These are phyloP conservation scores for Chamaecyparis obtusa DNA, from an alignment of 75 land plant species.

Conservation along the genomic window DNA sequence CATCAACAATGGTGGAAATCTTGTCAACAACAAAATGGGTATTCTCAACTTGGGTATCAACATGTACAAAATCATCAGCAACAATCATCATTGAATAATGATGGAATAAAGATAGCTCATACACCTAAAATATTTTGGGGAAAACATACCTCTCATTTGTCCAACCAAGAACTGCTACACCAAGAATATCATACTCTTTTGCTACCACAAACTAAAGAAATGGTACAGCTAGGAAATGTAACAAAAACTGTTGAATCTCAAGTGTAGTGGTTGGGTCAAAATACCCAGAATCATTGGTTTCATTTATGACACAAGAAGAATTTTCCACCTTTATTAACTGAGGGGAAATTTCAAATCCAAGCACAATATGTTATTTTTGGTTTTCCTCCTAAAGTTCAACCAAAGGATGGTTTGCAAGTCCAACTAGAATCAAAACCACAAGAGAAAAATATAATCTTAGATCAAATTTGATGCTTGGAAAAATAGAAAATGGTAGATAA, in stretches of 20 bases:
- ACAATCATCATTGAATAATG: constrained; percentile 24
- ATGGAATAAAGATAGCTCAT: constrained; percentile 10
- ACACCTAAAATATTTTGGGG: constrained; percentile 5
- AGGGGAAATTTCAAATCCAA: constrained; percentile 17
- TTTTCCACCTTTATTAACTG: constrained; percentile 30
- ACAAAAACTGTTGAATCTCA: constrained; percentile 14
- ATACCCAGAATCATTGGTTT: constrained; percentile 21
- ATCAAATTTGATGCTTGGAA: constrained; percentile 15
- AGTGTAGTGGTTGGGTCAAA: constrained; percentile 9
- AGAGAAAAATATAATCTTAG: constrained; percentile 8
- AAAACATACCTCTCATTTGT: constrained; percentile 17
- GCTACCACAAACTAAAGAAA: constrained; percentile 32
- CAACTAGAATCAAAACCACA: constrained; percentile 28
- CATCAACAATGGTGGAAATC: constrained; percentile 34
- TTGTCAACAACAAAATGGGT: constrained; percentile 32
- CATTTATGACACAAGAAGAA: constrained; percentile 18
- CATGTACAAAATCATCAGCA: constrained; percentile 13
- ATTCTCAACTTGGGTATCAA: constrained; percentile 27
- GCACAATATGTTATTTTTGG: constrained; percentile 20
- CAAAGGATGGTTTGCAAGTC: constrained; percentile 22
- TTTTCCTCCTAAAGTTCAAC: constrained; percentile 20
- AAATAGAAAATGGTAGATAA: constrained; percentile 31
- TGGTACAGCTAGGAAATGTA: constrained; percentile 16
- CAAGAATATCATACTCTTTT: constrained; percentile 30
- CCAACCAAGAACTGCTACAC: constrained; percentile 10